Percentiles rank a stretch among this genome's conserved stretches.
Evolutionary conservation across 1,139 yeast genomes (phyloP).

Genomic region (Yamadazyma triangularis): DNA sequence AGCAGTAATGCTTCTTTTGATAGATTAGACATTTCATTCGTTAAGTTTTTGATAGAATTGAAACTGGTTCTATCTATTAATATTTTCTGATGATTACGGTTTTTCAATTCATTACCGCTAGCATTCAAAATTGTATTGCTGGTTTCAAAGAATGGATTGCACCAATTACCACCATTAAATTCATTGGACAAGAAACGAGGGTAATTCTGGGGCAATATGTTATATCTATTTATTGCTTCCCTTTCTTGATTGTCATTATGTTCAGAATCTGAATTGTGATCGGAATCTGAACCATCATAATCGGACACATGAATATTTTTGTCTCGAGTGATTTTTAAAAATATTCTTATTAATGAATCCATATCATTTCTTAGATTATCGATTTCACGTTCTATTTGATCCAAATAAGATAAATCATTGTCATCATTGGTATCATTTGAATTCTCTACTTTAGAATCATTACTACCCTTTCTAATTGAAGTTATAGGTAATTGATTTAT

Average conservation of each 20-base stretch:
- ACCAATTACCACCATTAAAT: slow-evolving; percentile 73
- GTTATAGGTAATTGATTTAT: slow-evolving; percentile 17
- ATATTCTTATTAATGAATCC: slow-evolving; percentile 21
- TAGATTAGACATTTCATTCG: slow-evolving; percentile 34
- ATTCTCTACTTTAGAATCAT: slow-evolving; percentile 1
- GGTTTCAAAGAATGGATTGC: slow-evolving; percentile 57
- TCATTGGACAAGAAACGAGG: slow-evolving; percentile 64
- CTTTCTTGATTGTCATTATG: slow-evolving; percentile 29
- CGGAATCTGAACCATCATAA: slow-evolving; percentile 37
- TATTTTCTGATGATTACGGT: slow-evolving; percentile 40
- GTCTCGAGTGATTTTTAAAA: slow-evolving; percentile 28
- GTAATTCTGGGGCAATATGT: slow-evolving; percentile 55
- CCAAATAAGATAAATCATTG: slow-evolving; percentile 8
- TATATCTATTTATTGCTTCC: slow-evolving; percentile 30
- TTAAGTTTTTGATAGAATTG: slow-evolving; percentile 29
- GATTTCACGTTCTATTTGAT: slow-evolving; percentile 36
- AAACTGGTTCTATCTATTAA: slow-evolving; percentile 49
- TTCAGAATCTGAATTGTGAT: slow-evolving; percentile 17
- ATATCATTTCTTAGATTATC: slow-evolving; percentile 29
- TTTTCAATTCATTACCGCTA: slow-evolving; percentile 44
- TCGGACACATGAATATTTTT: slow-evolving; percentile 31
- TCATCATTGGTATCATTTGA: slow-evolving; percentile 3
- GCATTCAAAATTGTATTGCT: slow-evolving; percentile 35
- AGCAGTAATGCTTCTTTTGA: slow-evolving; percentile 38
- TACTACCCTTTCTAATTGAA: slow-evolving; percentile 5